These are phyloP conservation scores for Pseudomonodictys pantanalensis DNA, from an alignment of 495 filamentous ascomycete species.

Conservation along the genomic window DNA sequence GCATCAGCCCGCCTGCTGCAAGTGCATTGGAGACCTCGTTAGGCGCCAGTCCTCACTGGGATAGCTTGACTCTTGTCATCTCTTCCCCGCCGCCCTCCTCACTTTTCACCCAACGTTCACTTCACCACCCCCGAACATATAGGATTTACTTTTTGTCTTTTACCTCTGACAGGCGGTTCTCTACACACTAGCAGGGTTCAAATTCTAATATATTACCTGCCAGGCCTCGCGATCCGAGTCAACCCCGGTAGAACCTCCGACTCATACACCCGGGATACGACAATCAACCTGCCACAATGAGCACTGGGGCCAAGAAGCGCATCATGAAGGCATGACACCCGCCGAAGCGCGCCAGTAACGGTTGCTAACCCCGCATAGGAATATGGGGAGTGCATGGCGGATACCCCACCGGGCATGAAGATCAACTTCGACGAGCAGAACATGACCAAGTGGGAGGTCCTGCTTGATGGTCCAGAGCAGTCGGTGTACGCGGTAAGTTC, in stretches of 20 bases:
- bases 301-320: slow-evolving; percentile 27
- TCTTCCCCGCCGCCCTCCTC: no score
- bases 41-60: no score
- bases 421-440: slow-evolving; percentile 52
- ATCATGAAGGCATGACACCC: slow-evolving; percentile 28
- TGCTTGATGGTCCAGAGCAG: slow-evolving; percentile 68
- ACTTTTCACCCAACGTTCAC: no score
- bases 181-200: no score
- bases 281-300: slow-evolving; percentile 23
- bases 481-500: slow-evolving; percentile 66
- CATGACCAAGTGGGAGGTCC: slow-evolving; percentile 79
- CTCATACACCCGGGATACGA: no score
- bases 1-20: no score
- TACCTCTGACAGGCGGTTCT: no score
- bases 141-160: no score
- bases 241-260: neutral
- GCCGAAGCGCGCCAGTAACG: neutral
- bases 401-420: slow-evolving; percentile 42
- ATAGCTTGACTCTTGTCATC: no score
- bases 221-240: neutral
- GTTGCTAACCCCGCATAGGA: slow-evolving; percentile 32
- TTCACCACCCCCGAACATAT: no score
- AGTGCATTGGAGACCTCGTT: no score
- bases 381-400: slow-evolving; percentile 36
- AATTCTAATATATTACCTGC: no score